Percentiles rank a stretch among this genome's conserved stretches.
Conservation (phyloP, 768 basidiomycete genomes). For the Calocybe cyanea region DNA sequence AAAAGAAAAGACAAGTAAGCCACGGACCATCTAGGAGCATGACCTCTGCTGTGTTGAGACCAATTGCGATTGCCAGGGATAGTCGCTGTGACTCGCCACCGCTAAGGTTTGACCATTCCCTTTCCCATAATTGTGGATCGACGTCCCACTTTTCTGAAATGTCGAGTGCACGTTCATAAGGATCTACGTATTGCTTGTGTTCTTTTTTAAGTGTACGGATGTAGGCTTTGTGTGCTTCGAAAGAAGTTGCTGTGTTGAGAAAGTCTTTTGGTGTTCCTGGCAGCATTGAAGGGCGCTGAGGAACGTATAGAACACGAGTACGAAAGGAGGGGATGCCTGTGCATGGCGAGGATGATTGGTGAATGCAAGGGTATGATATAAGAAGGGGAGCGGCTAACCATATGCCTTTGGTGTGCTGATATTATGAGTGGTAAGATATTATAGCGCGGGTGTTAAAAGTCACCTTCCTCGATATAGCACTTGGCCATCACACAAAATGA, state of each 20-base stretch:
- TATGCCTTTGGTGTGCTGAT: slow-evolving; percentile 46
- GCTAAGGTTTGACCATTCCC: slow-evolving; percentile 76
- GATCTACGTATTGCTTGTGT: slow-evolving; percentile 14
- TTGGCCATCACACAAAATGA: slow-evolving; percentile 66
- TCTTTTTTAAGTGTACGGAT: slow-evolving; percentile 14
- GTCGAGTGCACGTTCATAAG: slow-evolving; percentile 39
- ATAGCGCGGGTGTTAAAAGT: slow-evolving; percentile 3
- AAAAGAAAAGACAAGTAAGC: background rate
- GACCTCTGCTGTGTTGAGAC: slow-evolving; percentile 72
- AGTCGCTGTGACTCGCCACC: slow-evolving; percentile 87
- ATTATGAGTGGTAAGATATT: background rate
- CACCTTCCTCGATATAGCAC: slow-evolving; percentile 67
- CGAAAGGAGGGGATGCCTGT: slow-evolving; percentile 75
- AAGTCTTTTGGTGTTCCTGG: slow-evolving; percentile 78
- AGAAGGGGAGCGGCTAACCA: slow-evolving; percentile 29
- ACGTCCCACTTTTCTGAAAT: slow-evolving; percentile 67
- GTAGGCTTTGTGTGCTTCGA: slow-evolving; percentile 40
- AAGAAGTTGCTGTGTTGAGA: slow-evolving; percentile 50
- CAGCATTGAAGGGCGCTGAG: slow-evolving; percentile 85
- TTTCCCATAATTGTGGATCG: slow-evolving; percentile 65
- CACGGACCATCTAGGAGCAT: slow-evolving; percentile 72
- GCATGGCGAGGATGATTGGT: slow-evolving; percentile 3
- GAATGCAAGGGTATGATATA: background rate
- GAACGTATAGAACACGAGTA: slow-evolving; percentile 79
- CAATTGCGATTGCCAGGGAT: slow-evolving; percentile 71